Percentiles rank a stretch among this genome's conserved stretches.
Conservation (phyloP, 306 rosid genomes). For the Pyrus betulifolia region DNA sequence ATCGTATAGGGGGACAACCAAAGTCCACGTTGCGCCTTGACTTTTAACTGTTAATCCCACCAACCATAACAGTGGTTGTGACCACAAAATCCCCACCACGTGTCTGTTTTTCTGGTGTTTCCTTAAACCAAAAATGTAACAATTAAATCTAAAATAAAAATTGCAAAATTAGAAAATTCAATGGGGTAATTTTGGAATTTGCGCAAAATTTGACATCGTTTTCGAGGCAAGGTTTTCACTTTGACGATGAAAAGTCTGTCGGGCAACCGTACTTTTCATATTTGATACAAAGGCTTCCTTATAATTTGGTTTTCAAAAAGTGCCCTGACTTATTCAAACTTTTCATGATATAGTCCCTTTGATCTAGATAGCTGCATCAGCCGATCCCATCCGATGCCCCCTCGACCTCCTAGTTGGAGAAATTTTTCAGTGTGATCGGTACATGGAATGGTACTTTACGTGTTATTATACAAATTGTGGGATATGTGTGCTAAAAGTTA, state of each 20-base stretch:
- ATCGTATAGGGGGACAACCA: neutral
- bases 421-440: no score
- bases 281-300: conserved; percentile 24
- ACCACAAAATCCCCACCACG: neutral
- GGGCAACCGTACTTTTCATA: conserved; percentile 22
- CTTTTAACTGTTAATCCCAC: neutral
- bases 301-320: conserved; percentile 2
- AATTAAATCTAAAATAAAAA: neutral
- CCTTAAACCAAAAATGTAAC: neutral
- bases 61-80: neutral
- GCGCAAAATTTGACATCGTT: neutral
- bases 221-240: neutral
- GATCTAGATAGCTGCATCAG: neutral
- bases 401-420: neutral
- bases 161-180: neutral
- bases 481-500: no score
- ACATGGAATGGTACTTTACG: no score
- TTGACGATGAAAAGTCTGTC: no score
- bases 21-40: neutral
- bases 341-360: neutral
- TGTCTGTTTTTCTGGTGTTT: neutral
- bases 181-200: neutral
- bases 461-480: no score
- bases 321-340: neutral
- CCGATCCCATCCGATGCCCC: neutral